Conservation (phyloP, 129 eudicot genomes). For the Gnaphalium uliginosum region DNA sequence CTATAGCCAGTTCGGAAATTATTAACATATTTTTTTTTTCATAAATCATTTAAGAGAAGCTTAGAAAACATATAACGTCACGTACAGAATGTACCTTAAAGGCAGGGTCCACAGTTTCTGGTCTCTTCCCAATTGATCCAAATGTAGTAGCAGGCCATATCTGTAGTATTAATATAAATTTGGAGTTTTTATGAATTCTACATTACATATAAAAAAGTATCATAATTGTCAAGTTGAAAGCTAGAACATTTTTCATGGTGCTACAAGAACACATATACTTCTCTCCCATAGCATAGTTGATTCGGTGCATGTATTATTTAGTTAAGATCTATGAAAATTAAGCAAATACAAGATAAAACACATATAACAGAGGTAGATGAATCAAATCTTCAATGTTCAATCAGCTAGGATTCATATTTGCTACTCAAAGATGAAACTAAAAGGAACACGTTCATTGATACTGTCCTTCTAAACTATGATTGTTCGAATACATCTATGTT, state of each 20-base stretch:
- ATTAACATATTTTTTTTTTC: neutral
- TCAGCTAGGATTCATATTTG: no score
- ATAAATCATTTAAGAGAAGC: slow-evolving; percentile 1
- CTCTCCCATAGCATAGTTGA: neutral
- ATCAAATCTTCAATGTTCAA: no score
- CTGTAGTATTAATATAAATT: slow-evolving; percentile 21
- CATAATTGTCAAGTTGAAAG: neutral
- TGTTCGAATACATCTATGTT: no score
- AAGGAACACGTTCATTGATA: no score
- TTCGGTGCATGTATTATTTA: neutral
- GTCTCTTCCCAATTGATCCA: slow-evolving; percentile 41
- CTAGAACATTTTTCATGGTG: neutral
- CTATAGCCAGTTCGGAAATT: neutral
- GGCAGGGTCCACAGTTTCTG: slow-evolving; percentile 33
- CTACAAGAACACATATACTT: neutral
- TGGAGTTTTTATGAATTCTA: slow-evolving; percentile 7
- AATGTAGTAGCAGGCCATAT: slow-evolving; percentile 42
- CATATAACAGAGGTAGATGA: no score
- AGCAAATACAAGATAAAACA: no score
- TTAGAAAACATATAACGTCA: slow-evolving; percentile 2
- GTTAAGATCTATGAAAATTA: no score
- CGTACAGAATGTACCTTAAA: slow-evolving; percentile 30
- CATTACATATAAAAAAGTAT: neutral
- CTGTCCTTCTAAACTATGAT: no score
- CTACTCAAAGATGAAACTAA: no score